Evolutionary conservation across 2,329 filamentous ascomycete genomes (phyloP).

Genomic region (Monosporascus sp.): DNA sequence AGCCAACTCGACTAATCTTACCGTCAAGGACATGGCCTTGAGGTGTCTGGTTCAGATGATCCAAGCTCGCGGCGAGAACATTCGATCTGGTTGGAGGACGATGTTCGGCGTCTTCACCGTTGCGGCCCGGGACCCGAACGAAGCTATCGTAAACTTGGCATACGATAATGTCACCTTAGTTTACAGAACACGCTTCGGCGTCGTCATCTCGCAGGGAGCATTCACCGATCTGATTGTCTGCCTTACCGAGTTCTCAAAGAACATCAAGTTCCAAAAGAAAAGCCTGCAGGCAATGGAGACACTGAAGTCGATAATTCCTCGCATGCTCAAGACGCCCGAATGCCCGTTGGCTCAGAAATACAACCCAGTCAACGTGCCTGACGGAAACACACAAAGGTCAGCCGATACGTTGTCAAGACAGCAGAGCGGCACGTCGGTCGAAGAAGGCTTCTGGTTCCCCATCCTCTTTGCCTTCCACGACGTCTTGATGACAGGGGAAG

Average conservation of each 20-base stretch:
- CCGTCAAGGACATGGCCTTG: conserved; percentile 96
- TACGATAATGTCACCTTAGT: conserved; percentile 96
- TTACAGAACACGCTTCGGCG: conserved; percentile 90
- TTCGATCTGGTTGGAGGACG: conserved; percentile 95
- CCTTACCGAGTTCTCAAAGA: conserved; percentile 97
- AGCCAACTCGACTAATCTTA: conserved; percentile 82
- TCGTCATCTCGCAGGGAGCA: conserved; percentile 92
- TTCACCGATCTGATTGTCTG: conserved; percentile 97
- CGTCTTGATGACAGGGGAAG: conserved; percentile 97
- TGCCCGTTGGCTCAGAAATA: conserved; percentile 75
- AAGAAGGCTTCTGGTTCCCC: conserved; percentile 98
- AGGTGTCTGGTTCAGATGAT: conserved; percentile 99
- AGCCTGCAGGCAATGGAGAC: conserved; percentile 93
- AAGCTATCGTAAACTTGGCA: conserved; percentile 91
- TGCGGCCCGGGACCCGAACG: conserved; percentile 86
- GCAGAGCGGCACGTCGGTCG: conserved; percentile 76
- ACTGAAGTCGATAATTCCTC: conserved; percentile 85
- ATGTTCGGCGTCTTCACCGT: conserved; percentile 99
- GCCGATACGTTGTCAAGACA: conserved; percentile 45
- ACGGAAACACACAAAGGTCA: conserved; percentile 32
- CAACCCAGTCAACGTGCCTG: conserved; percentile 27
- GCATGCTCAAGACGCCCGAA: conserved; percentile 93
- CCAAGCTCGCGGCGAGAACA: conserved; percentile 91
- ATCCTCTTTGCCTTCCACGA: conserved; percentile 98
- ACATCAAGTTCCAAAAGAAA: conserved; percentile 97